Evolutionary conservation across 441 rosid genomes (phyloP), one percentile per base, ranked within the genome.

Genomic region (Populus tomentosa): DNA sequence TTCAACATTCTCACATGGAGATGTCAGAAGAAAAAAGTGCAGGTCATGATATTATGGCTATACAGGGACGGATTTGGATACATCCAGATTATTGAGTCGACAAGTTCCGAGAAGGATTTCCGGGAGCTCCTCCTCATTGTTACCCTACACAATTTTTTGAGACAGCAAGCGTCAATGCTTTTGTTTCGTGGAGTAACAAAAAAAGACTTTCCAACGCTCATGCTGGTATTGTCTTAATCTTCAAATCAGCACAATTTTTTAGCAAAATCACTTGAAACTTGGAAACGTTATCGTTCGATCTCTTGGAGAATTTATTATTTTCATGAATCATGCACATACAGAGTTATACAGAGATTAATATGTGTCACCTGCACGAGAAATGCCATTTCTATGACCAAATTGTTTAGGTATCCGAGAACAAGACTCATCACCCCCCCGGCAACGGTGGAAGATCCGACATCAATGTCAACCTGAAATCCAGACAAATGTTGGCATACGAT

Each of bases 371-470:
- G 96, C 81, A 96, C 87, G 82, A 96, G 40, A 87, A 94, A 96
- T 69, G 99, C 98, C 98, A 94, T 86, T 88, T 94, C 99, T 26
- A 92, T 83, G 72, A 94, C 94, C 88, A 94, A 79, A 75, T 92
- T 94, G 89, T 81, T 94, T 21, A 96, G 87, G 75, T 94, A 92
- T 30, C 99, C 96, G 6, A 90, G 92, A 77, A 91, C 96, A 69
- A 96, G 95, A 81, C 85, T 92, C 66, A 88, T 86, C 50, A 94
- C 98, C 7, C 99, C 97, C 77, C 93, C 88, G 64, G 99, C 97
- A 80, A 94, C 93, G 2, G 97, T 91, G 16, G 98, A 96, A 73
- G 99, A 96, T 16, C 98, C 97, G 36, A 93, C 97, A 80, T 96
- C 98, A 28, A 94, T 67, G 56, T 81, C 92, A 56, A 89, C 79